Percentiles rank a stretch among this genome's conserved stretches.
Evolutionary conservation across 106 monocot genomes (phyloP).

Genomic region (Platanthera guangdongensis): DNA sequence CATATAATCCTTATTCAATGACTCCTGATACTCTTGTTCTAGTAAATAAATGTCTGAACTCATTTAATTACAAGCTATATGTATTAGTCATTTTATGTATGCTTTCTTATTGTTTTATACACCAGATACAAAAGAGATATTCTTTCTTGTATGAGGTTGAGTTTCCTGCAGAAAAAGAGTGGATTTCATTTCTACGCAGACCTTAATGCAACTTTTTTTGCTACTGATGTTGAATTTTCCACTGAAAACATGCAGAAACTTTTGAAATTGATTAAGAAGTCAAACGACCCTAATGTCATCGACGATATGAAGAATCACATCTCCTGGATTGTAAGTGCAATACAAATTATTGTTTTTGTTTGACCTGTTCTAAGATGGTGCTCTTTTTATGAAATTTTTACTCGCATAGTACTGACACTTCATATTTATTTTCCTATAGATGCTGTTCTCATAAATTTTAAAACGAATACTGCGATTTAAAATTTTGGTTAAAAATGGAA

Average conservation of each 20-base stretch:
- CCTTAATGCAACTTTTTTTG: neutral
- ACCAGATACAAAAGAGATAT: slow-evolving; percentile 78
- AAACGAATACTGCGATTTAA: no score
- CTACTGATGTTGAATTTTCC: neutral
- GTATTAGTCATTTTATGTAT: neutral
- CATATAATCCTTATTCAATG: neutral
- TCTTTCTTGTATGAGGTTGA: slow-evolving; percentile 73
- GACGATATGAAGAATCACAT: slow-evolving; percentile 58
- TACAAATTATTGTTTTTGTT: neutral
- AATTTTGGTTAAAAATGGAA: neutral
- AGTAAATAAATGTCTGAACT: no score
- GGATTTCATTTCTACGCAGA: neutral
- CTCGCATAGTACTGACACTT: no score
- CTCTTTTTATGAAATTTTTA: no score
- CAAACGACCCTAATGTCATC: slow-evolving; percentile 46
- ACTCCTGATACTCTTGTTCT: neutral
- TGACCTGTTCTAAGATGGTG: no score
- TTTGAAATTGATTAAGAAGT: slow-evolving; percentile 54
- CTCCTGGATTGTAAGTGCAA: slow-evolving; percentile 77
- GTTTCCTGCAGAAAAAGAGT: slow-evolving; percentile 82
- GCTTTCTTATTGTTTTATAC: slow-evolving; percentile 1
- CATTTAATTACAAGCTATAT: no score
- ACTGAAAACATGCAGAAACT: slow-evolving; percentile 47
- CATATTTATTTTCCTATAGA: no score
- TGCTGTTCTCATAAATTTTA: no score